A percentile compares a stretch with the other conserved stretches of the same genome.
phyloP scores from a whole-genome alignment of 1,139 yeast genomes.

The Zygoascus meyerae region DNA sequence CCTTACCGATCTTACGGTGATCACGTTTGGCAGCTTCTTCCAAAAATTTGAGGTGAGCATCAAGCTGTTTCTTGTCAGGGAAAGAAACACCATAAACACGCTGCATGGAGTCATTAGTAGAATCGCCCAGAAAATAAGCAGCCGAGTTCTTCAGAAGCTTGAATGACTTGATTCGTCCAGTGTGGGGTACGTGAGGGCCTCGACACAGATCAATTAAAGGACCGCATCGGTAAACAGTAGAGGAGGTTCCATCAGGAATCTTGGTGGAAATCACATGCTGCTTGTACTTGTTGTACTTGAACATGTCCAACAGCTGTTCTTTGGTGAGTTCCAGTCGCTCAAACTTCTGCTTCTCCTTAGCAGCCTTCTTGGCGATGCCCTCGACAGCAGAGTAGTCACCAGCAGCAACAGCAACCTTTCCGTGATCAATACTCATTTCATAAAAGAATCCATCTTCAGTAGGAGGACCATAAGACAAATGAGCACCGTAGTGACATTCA shows the following conservation, averaged over 20 bases:
- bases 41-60: constrained; percentile 88
- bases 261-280: constrained; percentile 79
- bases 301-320: constrained; percentile 88
- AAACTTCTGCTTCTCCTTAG: constrained; percentile 93
- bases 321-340: constrained; percentile 91
- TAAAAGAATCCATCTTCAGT: constrained; percentile 97
- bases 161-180: constrained; percentile 93
- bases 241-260: constrained; percentile 92
- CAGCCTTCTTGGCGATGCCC: constrained; percentile 81
- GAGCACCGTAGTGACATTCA: constrained; percentile 94
- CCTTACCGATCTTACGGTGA: constrained; percentile 93
- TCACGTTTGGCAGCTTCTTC: constrained; percentile 97
- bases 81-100: constrained; percentile 97
- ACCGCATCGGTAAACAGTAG: constrained; percentile 98
- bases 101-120: constrained; percentile 89
- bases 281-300: constrained; percentile 92
- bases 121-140: constrained; percentile 92
- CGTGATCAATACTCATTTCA: constrained; percentile 84
- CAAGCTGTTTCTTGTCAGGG: constrained; percentile 97
- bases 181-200: constrained; percentile 98
- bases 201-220: constrained; percentile 94
- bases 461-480: constrained; percentile 92
- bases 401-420: constrained; percentile 71
- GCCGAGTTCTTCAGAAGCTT: constrained; percentile 94
- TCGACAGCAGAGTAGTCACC: constrained; percentile 82